Evolutionary conservation across 768 basidiomycete species (phyloP), one percentile per base, ranked within the genome.

Genomic region (Tricholoma sp.): DNA sequence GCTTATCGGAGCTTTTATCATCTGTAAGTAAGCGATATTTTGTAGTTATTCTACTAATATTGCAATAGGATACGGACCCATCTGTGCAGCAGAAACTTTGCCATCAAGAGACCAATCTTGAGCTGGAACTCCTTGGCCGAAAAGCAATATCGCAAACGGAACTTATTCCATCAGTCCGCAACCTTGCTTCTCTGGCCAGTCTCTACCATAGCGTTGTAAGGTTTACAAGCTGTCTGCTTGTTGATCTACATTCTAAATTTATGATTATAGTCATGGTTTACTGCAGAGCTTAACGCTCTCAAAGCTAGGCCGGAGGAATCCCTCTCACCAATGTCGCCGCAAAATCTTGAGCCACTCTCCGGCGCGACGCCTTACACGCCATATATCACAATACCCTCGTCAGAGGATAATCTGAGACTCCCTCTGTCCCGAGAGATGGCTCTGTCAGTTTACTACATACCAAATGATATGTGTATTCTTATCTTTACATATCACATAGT

Each of bases 361-460:
- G 81, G 77, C n/a, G 61, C 73, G 18, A 76, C 78, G 5, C 74
- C 80, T 0, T 74, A 74, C 47, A 79, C 82, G 2, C 76, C 81
- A 0, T 73, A 76, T 57, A 68, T 79, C 12, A 78, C 83, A n/a
- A 64, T 72, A 0, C 55, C 79, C 21, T 60, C 71, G 16, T 63
- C 76, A 9, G 69, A 77, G 27, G 82, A 84, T 16, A 75, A 78
- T 19, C 72, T 94, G 27, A 78, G 75, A 56, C 76, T 98, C 4
- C 90, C 93, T 3, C 75, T 98, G 31, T 94, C 94, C 1, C 77
- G 76, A 45, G 94, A 95, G 59, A 98, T 96, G 94, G 79, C 86
- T 14, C 68, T 94, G 95, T 95, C 63, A 63, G 92, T 74, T 27
- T 46, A 50, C 43, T 5, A 6, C 32, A 12, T 54, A 52, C 27